Base-by-base conservation (phyloP, 495 filamentous ascomycete genomes). In the Lophiostoma macrostomum region DNA sequence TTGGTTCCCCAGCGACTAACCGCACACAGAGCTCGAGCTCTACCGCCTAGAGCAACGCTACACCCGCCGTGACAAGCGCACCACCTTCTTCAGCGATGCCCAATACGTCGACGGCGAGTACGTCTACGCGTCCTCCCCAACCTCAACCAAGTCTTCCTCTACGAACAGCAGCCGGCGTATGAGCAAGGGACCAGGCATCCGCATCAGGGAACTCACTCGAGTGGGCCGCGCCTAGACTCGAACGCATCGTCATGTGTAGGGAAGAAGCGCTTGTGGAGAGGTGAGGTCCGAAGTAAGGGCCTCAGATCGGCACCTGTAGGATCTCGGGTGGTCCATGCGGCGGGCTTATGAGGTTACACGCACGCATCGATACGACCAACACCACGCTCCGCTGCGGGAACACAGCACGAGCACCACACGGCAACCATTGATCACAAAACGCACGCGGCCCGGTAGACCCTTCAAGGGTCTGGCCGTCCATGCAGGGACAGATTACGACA, bases 101-200 rank as follows among this genome's bases (percentile, higher is more conserved):
- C 78, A 84, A 65, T 96, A 96, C 68, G 84, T 95, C 60, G 86
- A 95, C 68, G 89, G 89, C 67, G 91, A 96, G 72, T 96, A 93
- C 73, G 78, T 94, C 64, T 90, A 85, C 73, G 60, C 38, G 12
- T 39, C 52, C 11, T 61, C 60, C 10, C 66, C 66, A 1, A 56
- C 58, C 25, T 64, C 55, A 13, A 44, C 60, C 1, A 60, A 59
- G 40, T 47, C 58, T 2, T 24, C 35, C 18, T 61, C 58, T 10
- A 53, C 56, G 4, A 40, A 51, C 47, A 42, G 20, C 24, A 63
- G 60, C 30, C 55, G 50, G 24, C 35, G 50, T 8, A 18, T 55
- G 19, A 54, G 50, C 54, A 63, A 58, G 31, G 43, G 42, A 12
- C 54, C 50, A 5, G 54, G 29, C 6, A 40, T 58, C 16, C 13